phyloP scores from a whole-genome alignment of 148 eudicot species.

The Chenopodium berlandieri region DNA sequence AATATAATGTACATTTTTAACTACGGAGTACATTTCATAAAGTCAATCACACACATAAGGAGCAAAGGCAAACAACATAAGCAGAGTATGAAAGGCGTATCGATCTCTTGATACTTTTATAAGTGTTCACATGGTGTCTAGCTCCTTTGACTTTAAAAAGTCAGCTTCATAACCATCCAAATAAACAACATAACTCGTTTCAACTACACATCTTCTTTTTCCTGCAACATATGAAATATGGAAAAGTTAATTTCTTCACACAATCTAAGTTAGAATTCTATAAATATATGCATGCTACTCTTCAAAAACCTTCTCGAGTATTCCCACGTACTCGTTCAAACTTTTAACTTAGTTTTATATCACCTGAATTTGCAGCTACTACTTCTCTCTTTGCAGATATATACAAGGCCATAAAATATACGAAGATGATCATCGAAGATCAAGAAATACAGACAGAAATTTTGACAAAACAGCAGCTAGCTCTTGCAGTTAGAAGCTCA shows the following conservation, averaged over 20 bases:
- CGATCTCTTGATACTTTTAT: background rate
- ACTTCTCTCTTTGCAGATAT: background rate
- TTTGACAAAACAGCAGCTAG: constrained; percentile 39
- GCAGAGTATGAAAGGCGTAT: background rate
- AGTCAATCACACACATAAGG: background rate
- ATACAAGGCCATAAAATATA: background rate
- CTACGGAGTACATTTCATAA: background rate
- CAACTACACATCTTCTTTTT: background rate
- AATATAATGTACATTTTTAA: no score
- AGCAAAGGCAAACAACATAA: background rate
- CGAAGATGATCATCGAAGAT: constrained; percentile 26
- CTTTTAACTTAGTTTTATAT: no score
- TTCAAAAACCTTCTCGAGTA: no score
- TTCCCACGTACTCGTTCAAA: no score
- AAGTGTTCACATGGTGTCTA: no score
- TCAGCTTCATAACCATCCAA: background rate
- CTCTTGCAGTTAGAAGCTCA: constrained; percentile 51
- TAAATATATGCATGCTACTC: no score
- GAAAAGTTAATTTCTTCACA: background rate
- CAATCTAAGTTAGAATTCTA: no score
- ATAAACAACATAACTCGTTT: background rate
- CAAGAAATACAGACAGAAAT: constrained; percentile 37
- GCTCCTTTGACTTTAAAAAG: background rate
- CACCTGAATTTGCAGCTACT: no score
- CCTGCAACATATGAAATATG: background rate